Base-by-base conservation (phyloP, 164 flowering plant species). In the Vitis rotundifolia region DNA sequence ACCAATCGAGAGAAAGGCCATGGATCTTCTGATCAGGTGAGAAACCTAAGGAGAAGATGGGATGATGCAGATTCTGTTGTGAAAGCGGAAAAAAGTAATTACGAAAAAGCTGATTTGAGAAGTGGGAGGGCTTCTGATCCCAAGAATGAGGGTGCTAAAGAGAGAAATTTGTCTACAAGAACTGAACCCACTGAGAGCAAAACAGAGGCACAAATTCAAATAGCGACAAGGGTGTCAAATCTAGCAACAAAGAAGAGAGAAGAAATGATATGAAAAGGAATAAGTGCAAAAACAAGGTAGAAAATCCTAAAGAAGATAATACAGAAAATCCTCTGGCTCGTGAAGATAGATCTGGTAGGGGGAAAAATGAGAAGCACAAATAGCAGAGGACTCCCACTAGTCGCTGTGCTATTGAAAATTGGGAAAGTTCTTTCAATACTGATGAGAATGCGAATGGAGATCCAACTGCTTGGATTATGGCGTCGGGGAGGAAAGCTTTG, bases 381-480 rank as follows among this genome's bases (percentile, higher is more conserved):
- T 82, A 82, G 68, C 84, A 77, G 55, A 75, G 78, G 57, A 85
- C 78, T 68, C 61, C 81, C 26, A 64, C 81, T 48, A 71, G 76
- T 44, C 75, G 80, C 18, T 90, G 87, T 69, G 76, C 62, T 67
- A 61, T 71, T 50, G 94, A 84, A 63, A 75, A 68, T 68, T 75
- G 82, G 44, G 96, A 86, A 49, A 88, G 83, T 71, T 73, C 87
- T 47, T 68, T 63, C 3, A 80, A 80, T 63, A 64, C 75, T 19
- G 95, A 87, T 53, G 95, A 90, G 10, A 91, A 89, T 67, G 83
- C n/a, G n/a, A n/a, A n/a, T n/a, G n/a, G n/a, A n/a, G n/a, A n/a
- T n/a, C n/a, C 89, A 12, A 87, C 87, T 22, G 84, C 75, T 3
- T 68, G 89, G 6, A 71, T 82, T 0, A 71, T 84, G 82, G 74